Conservation (phyloP, 192 early-diverging fungal genomes). For the Umbelopsis sp. region DNA sequence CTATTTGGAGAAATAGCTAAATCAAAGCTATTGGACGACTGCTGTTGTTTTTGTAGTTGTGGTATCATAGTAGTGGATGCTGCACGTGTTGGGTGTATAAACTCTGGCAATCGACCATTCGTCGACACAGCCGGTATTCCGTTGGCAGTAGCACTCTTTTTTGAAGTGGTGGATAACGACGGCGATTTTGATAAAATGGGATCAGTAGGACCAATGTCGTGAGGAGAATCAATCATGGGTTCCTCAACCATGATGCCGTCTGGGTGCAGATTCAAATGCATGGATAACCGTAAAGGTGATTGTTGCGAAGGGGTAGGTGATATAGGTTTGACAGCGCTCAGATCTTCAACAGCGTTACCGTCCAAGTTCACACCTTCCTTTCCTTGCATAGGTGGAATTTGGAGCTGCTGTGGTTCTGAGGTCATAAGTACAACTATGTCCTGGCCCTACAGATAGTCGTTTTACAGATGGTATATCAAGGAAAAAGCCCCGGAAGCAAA, state of each 20-base stretch:
- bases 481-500: conserved; percentile 4
- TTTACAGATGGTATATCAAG: background rate
- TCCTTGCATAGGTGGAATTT: conserved; percentile 1
- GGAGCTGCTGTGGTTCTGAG: background rate
- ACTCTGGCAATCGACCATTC: conserved; percentile 32
- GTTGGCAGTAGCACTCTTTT: background rate
- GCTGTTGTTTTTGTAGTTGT: conserved; percentile 24
- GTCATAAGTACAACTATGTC: background rate
- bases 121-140: background rate
- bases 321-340: background rate
- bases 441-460: background rate
- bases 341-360: conserved; percentile 7
- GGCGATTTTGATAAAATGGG: background rate
- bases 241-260: conserved; percentile 1
- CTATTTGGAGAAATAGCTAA: conserved; percentile 12
- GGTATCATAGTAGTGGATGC: background rate
- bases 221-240: background rate
- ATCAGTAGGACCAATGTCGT: background rate
- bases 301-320: background rate
- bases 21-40: background rate
- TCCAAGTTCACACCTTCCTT: background rate
- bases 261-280: conserved; percentile 1
- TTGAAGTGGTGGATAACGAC: background rate
- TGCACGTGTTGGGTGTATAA: conserved; percentile 25
- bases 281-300: background rate